phyloP scores from a whole-genome alignment of 2,329 filamentous ascomycete species.

The Colletotrichum liaoningense region DNA sequence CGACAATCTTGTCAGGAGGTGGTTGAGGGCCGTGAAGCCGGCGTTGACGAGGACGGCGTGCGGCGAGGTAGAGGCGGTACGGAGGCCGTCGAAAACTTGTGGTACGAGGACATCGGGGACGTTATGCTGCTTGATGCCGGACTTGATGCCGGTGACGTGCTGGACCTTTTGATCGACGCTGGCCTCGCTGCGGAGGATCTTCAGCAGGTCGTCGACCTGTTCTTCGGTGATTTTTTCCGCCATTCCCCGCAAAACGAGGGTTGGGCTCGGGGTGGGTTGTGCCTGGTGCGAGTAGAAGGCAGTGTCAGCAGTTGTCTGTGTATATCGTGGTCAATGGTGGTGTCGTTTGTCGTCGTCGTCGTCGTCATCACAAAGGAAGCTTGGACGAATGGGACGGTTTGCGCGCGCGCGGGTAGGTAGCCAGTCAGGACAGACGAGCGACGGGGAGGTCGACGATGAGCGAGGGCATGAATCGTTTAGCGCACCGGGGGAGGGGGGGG shows the following conservation, averaged over 20 bases:
- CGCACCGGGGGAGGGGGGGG: slow-evolving; percentile 13
- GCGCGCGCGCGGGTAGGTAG: not conserved
- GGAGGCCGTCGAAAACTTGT: slow-evolving; percentile 84
- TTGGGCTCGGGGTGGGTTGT: slow-evolving; percentile 9
- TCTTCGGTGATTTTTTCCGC: slow-evolving; percentile 69
- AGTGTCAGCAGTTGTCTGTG: slow-evolving; percentile 16
- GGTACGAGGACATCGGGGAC: slow-evolving; percentile 80
- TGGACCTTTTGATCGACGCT: slow-evolving; percentile 78
- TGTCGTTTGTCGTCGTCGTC: not conserved
- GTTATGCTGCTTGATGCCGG: slow-evolving; percentile 91
- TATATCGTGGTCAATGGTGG: not conserved
- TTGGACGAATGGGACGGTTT: not conserved
- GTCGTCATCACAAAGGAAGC: not conserved
- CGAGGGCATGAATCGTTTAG: slow-evolving; percentile 22
- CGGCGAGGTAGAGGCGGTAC: slow-evolving; percentile 78
- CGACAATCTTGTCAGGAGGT: slow-evolving; percentile 86
- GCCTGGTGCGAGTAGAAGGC: not conserved
- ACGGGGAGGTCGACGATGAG: not conserved
- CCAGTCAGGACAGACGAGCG: not conserved
- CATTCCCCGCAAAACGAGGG: slow-evolving; percentile 49
- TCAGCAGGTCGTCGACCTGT: slow-evolving; percentile 66
- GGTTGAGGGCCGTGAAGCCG: slow-evolving; percentile 88
- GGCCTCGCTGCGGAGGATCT: slow-evolving; percentile 69
- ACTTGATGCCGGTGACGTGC: slow-evolving; percentile 81
- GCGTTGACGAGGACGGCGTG: slow-evolving; percentile 83